Conservation (phyloP, 2,329 filamentous ascomycete species). For the Parascedosporium putredinis region DNA sequence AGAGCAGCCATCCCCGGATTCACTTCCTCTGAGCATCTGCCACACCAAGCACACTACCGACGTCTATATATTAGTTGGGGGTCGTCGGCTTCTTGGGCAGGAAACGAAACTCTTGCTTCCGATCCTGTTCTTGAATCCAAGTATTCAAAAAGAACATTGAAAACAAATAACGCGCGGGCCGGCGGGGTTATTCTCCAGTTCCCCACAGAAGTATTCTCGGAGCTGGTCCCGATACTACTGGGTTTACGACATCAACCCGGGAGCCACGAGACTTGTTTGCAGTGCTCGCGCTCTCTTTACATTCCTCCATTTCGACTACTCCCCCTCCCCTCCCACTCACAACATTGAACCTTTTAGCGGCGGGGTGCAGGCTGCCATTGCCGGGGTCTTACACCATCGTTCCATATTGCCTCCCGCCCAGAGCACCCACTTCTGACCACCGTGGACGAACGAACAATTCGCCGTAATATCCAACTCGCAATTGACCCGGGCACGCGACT, state of each 20-base stretch:
- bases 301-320: neutral
- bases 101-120: neutral
- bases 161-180: neutral
- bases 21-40: neutral
- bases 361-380: neutral
- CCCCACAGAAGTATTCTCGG: neutral
- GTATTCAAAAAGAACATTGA: too few relatives aligned
- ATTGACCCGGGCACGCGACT: conserved; percentile 10
- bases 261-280: neutral
- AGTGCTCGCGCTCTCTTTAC: neutral
- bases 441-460: conserved; percentile 1
- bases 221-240: neutral
- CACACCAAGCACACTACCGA: neutral
- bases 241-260: neutral
- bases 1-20: neutral
- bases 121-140: neutral
- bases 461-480: conserved; percentile 4
- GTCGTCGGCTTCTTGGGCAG: neutral
- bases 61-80: conserved; percentile 3
- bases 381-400: neutral
- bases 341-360: neutral
- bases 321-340: neutral
- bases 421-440: neutral
- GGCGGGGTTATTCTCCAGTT: neutral
- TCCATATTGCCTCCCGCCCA: neutral